Base-by-base conservation (phyloP, 306 rosid species). In the Casuarina glauca region DNA sequence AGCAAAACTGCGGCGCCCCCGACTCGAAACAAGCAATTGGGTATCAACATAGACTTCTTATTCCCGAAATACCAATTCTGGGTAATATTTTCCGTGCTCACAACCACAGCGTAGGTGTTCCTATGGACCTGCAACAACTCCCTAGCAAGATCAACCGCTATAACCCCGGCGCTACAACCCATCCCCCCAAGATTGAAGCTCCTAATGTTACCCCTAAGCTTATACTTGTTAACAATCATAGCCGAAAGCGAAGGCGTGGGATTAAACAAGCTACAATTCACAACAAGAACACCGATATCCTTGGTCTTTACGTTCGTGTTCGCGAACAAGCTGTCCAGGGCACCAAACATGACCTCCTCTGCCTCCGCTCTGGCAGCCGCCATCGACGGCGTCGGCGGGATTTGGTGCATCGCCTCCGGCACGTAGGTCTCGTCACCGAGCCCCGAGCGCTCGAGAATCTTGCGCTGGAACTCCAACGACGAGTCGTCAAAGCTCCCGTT, bases 111-210 rank as follows among this genome's bases (percentile, higher is more conserved):
- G 38, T 74, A 80, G 63, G 96, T 91, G 72, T 89, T 91, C 79
- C 92, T 79, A 54, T 89, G 97, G 78, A 91, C 75, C 66, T 80
- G 89, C 79, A 89, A 52, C 81, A 91, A 73, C 63, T 91, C 97
- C 82, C 86, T 89, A 0, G 97, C 97, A 17, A 91, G 86, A 79
- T 91, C 97, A 73, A 86, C 72, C 2, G 97, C 93, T 51, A 91
- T 89, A 61, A 91, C 97, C 61, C 93, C 97, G 69, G 92, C 90
- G 77, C 97, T 86, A 13, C 97, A 91, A 3, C 92, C 97, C 97
- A 91, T 91, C 50, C 97, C 97, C 3, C 97, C 97, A 74, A 91
- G 69, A 85, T 89, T 91, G n/a, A 79, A 91, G 75, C 97, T 91
- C 78, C 88, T 74, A 44, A 91, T 83, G 52, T 89, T 89, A 49